Base-by-base conservation (phyloP, 2,329 filamentous ascomycete genomes). In the Samsoniella hepiali region DNA sequence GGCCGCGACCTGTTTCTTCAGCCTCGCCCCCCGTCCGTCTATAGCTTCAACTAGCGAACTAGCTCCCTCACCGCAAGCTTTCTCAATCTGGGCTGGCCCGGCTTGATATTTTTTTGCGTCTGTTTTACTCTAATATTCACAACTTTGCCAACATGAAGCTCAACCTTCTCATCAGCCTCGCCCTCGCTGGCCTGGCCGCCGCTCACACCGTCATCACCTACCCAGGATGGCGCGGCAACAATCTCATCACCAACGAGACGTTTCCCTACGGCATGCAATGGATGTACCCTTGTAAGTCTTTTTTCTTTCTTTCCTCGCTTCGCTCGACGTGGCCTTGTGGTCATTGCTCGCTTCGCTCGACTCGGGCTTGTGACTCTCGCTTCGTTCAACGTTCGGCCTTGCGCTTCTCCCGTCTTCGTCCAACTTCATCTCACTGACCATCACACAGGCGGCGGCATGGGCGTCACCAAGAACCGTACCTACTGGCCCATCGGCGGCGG, bases 201-300 rank as follows among this genome's bases (percentile, higher is more conserved):
- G 87, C 88, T n/a, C 91, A 96, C 74, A 90, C 84, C n/a, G 84
- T 96, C 72, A 89, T 96, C 74, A 88, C 88, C 66, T 96, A 96
- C 73, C 93, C 92, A 0, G 91, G 90, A 68, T 94, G 90, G 88
- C 80, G 93, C 83, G 93, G 92, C 67, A 88, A 96, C 80, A 96
- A 92, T 74, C 84, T 96, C 66, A 84, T 89, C 72, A 90, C 88
- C 50, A 96, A 92, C 74, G 86, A 85, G 2, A 87, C 84, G 0
- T 95, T 86, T 69, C 93, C 93, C 1, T 96, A 91, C 69, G 93
- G 93, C 77, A 94, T 95, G 91, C 90, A 96, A 79, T 97, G 93
- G 93, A 87, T 88, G 74, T 97, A 96, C 80, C 93, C 93, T 76
- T 97, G 93, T 97, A 81, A 79, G 91, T 80, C 22, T 31, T 58